A percentile compares a stretch with the other conserved stretches of the same genome.
phyloP scores from a whole-genome alignment of 2,329 filamentous ascomycete genomes.

The Fusarium caatingaense region DNA sequence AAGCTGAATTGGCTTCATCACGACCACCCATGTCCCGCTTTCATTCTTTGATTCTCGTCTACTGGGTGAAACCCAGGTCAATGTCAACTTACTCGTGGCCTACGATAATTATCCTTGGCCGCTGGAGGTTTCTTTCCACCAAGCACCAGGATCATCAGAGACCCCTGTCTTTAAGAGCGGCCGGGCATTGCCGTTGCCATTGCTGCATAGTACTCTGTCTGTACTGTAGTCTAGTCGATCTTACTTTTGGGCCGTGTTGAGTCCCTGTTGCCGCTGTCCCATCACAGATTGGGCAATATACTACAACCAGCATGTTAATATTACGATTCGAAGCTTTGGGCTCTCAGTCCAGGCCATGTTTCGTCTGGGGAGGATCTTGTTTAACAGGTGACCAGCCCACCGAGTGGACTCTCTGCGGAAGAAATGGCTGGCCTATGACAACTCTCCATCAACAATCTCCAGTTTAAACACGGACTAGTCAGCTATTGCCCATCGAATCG shows the following conservation, averaged over 20 bases:
- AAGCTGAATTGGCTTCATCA: constrained; percentile 34
- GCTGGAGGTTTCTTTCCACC: constrained; percentile 30
- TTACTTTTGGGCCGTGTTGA: constrained; percentile 31
- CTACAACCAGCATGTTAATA: constrained; percentile 34
- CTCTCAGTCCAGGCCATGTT: constrained; percentile 27
- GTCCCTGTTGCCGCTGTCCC: constrained; percentile 29
- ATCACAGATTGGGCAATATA: constrained; percentile 29
- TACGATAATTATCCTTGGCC: constrained; percentile 34
- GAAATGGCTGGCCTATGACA: constrained; percentile 37
- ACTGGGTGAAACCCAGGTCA: constrained; percentile 14
- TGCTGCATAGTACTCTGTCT: constrained; percentile 17
- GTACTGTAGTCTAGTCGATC: constrained; percentile 40
- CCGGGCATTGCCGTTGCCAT: constrained; percentile 42
- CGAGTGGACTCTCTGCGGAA: constrained; percentile 39
- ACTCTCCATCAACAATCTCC: constrained; percentile 32
- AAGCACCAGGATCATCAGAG: constrained; percentile 26
- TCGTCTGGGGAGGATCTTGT: constrained; percentile 46
- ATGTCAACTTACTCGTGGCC: constrained; percentile 29
- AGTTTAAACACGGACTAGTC: constrained; percentile 35
- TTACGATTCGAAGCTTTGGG: constrained; percentile 29
- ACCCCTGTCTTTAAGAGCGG: constrained; percentile 40
- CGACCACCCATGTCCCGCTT: constrained; percentile 25
- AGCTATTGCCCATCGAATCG: constrained; percentile 40
- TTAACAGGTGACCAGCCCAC: constrained; percentile 46
- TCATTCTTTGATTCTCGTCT: constrained; percentile 27